Evolutionary conservation across 140 eudicot species (phyloP).

Genomic region (Senecio squalidus): DNA sequence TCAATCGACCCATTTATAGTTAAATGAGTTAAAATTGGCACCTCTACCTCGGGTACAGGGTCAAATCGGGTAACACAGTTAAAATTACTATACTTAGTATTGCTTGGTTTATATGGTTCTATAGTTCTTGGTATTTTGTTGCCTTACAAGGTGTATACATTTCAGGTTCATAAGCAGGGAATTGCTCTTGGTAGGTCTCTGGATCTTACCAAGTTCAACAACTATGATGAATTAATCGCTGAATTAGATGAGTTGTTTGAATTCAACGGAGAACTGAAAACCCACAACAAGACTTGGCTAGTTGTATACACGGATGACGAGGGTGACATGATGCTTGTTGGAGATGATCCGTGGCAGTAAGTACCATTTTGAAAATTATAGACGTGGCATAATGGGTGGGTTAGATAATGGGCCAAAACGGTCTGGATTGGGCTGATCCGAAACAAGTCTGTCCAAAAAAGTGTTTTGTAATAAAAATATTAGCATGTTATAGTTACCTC

Average conservation of each 20-base stretch:
- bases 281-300: conserved; percentile 68
- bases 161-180: conserved; percentile 97
- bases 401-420: too few species aligned
- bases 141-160: conserved; percentile 3
- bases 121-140: not conserved
- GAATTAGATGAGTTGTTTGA: conserved; percentile 80
- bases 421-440: not conserved
- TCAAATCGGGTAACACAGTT: too few species aligned
- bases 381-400: not conserved
- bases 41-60: too few species aligned
- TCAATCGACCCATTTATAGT: not conserved
- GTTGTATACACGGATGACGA: conserved; percentile 96
- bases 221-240: conserved; percentile 68
- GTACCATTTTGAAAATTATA: conserved; percentile 10
- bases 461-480: too few species aligned
- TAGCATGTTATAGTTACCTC: not conserved
- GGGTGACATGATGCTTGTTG: conserved; percentile 99
- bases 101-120: not conserved
- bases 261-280: conserved; percentile 70
- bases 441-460: too few species aligned
- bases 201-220: conserved; percentile 81
- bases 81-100: too few species aligned
- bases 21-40: not conserved
- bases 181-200: conserved; percentile 95
- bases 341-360: conserved; percentile 99